Evolutionary conservation across 2,329 filamentous ascomycete genomes (phyloP), one percentile per base, ranked within the genome.

Genomic region (Leptographium lundbergii): DNA sequence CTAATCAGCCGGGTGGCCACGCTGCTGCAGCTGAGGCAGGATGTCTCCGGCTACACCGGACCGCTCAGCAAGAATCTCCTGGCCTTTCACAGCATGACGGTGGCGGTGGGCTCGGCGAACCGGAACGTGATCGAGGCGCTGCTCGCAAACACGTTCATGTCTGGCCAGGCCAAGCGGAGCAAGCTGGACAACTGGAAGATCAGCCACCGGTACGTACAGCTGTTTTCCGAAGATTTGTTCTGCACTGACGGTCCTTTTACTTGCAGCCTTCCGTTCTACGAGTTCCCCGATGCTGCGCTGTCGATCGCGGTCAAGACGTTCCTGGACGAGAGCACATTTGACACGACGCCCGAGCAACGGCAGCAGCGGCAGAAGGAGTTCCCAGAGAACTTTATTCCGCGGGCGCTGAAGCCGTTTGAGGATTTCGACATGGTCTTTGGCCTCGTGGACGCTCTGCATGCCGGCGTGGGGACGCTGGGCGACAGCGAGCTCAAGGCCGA

Each of bases 21-120:
- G 57, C 77, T 97, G 60, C 81, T 91, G 57, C 89, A 88, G 67
- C 78, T 97, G 62, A 83, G 85, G 36, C 94, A 99, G 70, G 82
- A 89, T 65, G 79, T 81, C 4, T 91, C 92, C 65, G 94, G 94
- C 34, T 99, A 96, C 72, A 96, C 92, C 2, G 94, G 94, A 0
- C 92, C 94, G 1, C 79, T 99, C 1, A 96, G 91, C 76, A 87
- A 94, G 71, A 91, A 92, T 65, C 78, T 96, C 57, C 79, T 99
- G 50, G 86, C 85, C 29, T 99, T 91, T 75, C 88, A 90, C 61
- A 91, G 90, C 1, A 78, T 97, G 60, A 85, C 90, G 48, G 86
- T 86, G 2, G 84, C 88, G 48, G 85, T 96, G 27, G 87, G 91
- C 47, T 83, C 87, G 63, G 84, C 85, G 39, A 79, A 95, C 63